phyloP scores from a whole-genome alignment of 805 yeast genomes.

The Myxozyma geophila region DNA sequence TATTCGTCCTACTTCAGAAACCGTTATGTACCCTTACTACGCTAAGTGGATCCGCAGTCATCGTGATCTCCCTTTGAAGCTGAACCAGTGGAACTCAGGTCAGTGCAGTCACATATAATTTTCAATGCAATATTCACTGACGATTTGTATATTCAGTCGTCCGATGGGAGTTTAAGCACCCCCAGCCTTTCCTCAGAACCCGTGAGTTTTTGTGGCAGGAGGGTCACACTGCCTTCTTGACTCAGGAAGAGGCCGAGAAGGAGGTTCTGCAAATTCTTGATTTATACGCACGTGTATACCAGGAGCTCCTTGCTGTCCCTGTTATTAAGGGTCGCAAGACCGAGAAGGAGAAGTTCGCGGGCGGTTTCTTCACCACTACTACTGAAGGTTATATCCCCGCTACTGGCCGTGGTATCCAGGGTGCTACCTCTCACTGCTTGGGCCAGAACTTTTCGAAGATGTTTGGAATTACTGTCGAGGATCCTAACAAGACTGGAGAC shows the following conservation, averaged over 20 bases:
- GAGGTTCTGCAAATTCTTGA: conserved; percentile 89
- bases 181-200: conserved; percentile 98
- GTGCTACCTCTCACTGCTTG: conserved; percentile 96
- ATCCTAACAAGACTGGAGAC: conserved; percentile 79
- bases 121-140: not conserved
- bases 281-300: conserved; percentile 81
- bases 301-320: conserved; percentile 95
- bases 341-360: conserved; percentile 97
- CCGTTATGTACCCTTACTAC: conserved; percentile 99
- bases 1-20: conserved; percentile 98
- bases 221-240: conserved; percentile 97
- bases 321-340: conserved; percentile 94
- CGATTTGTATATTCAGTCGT: conserved; percentile 58
- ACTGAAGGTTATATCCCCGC: conserved; percentile 96
- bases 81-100: conserved; percentile 96
- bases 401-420: conserved; percentile 99
- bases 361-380: conserved; percentile 94
- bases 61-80: conserved; percentile 93
- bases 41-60: conserved; percentile 99
- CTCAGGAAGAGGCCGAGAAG: conserved; percentile 73
- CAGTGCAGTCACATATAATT: not conserved
- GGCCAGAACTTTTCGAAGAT: conserved; percentile 98
- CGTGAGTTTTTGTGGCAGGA: conserved; percentile 99
- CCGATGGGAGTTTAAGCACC: conserved; percentile 99
- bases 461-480: conserved; percentile 95